Percentiles rank a stretch among this genome's conserved stretches.
Conservation (phyloP, 306 rosid species). For the Elaeagnus macrophylla region DNA sequence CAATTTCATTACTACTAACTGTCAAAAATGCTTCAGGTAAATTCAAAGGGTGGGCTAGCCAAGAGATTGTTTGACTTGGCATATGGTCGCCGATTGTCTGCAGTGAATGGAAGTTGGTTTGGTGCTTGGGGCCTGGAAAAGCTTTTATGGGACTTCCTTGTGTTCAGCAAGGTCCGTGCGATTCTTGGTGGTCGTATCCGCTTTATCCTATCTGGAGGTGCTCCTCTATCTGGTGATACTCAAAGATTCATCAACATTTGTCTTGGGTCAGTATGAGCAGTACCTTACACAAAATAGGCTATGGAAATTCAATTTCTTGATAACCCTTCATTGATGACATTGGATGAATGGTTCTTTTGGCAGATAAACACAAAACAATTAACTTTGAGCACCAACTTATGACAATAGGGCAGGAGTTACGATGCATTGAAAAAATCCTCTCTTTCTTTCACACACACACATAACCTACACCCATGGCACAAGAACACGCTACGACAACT, state of each 20-base stretch:
- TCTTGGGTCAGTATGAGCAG: slow-evolving; percentile 51
- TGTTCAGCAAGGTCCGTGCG: slow-evolving; percentile 78
- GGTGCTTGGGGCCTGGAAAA: slow-evolving; percentile 93
- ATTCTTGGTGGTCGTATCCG: slow-evolving; percentile 86
- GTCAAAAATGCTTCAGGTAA: slow-evolving; percentile 48
- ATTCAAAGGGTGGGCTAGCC: slow-evolving; percentile 68
- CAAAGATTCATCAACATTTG: slow-evolving; percentile 98
- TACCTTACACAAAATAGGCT: background rate
- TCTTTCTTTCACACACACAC: no score
- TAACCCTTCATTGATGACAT: background rate
- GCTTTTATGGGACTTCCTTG: slow-evolving; percentile 66
- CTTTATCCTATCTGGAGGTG: slow-evolving; percentile 86
- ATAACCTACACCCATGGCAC: no score
- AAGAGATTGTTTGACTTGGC: slow-evolving; percentile 81
- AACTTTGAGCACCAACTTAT: no score
- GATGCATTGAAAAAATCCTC: no score
- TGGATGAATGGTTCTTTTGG: background rate
- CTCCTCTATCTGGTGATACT: slow-evolving; percentile 86
- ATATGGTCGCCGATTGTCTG: slow-evolving; percentile 71
- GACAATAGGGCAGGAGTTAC: no score
- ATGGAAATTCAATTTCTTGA: background rate
- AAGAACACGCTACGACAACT: no score
- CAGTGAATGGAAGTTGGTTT: slow-evolving; percentile 89
- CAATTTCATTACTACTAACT: slow-evolving; percentile 10
- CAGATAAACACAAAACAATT: no score